These are phyloP conservation scores for Vitis rotundifolia DNA, from an alignment of 164 flowering plant species.

Conservation along the genomic window DNA sequence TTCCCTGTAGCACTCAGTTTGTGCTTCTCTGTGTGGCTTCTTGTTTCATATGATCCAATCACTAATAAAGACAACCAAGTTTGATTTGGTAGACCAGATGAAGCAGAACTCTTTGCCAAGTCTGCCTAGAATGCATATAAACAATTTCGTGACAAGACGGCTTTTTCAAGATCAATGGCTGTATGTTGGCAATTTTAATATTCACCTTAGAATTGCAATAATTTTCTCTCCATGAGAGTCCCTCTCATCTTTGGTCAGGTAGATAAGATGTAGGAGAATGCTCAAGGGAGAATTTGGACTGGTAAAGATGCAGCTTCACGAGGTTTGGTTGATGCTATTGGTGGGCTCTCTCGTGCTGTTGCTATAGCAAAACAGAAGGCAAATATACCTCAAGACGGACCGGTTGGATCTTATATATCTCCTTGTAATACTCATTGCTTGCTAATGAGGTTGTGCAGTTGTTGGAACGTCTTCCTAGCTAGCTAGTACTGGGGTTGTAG, in stretches of 20 bases:
- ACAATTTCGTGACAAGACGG: conserved; percentile 89
- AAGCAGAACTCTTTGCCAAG: conserved; percentile 87
- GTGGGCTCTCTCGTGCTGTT: conserved; percentile 84
- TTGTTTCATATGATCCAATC: neutral
- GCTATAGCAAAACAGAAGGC: conserved; percentile 94
- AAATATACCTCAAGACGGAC: conserved; percentile 66
- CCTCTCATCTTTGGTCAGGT: conserved; percentile 37
- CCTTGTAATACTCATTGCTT: neutral
- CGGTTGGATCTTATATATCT: conserved; percentile 31
- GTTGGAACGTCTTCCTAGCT: too few species aligned
- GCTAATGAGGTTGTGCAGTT: too few species aligned
- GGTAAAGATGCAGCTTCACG: conserved; percentile 87
- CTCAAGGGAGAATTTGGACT: conserved; percentile 97
- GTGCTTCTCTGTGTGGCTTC: neutral
- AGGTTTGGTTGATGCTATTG: conserved; percentile 92
- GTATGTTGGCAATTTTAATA: conserved; percentile 35
- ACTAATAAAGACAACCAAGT: neutral
- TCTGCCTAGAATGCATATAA: conserved; percentile 75
- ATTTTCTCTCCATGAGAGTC: neutral
- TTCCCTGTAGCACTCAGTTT: too few species aligned
- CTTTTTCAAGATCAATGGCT: conserved; percentile 89
- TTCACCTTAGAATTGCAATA: neutral
- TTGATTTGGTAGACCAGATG: conserved; percentile 66
- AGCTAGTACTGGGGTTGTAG: too few species aligned
- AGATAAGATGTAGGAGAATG: conserved; percentile 86